Percentiles rank a stretch among this genome's conserved stretches.
Conservation (phyloP, 352 stramenopile species). For the Peronospora destructor region DNA sequence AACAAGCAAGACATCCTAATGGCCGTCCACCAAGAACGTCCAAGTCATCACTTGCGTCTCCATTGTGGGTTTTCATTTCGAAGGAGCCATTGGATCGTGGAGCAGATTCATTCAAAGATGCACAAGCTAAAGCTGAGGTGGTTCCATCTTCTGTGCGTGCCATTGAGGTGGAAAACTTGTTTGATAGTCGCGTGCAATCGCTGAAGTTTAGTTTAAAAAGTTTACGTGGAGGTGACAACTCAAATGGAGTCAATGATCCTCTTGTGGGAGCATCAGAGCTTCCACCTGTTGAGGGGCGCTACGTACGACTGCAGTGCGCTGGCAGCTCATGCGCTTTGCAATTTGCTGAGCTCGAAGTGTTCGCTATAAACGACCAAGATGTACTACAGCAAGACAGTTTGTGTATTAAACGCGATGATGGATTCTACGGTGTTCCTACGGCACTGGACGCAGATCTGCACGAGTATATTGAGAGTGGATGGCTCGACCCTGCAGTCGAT, state of each 20-base stretch:
- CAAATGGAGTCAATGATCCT: background rate
- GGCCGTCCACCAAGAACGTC: constrained; percentile 39
- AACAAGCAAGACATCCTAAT: constrained; percentile 40
- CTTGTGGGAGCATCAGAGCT: background rate
- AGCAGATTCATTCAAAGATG: constrained; percentile 12
- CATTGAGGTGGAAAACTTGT: constrained; percentile 19
- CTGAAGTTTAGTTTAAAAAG: constrained; percentile 14
- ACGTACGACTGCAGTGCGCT: constrained; percentile 56
- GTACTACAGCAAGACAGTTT: background rate
- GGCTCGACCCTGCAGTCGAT: constrained; percentile 40
- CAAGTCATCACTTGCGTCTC: constrained; percentile 25
- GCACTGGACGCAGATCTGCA: constrained; percentile 32
- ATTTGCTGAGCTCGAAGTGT: constrained; percentile 64
- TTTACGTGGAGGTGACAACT: background rate
- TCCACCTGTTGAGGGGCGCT: constrained; percentile 29
- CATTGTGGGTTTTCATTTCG: constrained; percentile 56
- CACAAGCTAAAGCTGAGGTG: constrained; percentile 12
- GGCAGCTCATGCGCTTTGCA: constrained; percentile 34
- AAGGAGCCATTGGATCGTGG: constrained; percentile 29
- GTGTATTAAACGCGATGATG: constrained; percentile 31
- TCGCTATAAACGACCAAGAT: constrained; percentile 12
- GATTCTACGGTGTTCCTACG: constrained; percentile 50
- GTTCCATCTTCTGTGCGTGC: constrained; percentile 15
- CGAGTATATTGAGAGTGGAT: constrained; percentile 53
- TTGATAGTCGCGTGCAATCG: constrained; percentile 21